phyloP scores from a whole-genome alignment of 2,329 filamentous ascomycete species.

The Plenodomus lindquistii region DNA sequence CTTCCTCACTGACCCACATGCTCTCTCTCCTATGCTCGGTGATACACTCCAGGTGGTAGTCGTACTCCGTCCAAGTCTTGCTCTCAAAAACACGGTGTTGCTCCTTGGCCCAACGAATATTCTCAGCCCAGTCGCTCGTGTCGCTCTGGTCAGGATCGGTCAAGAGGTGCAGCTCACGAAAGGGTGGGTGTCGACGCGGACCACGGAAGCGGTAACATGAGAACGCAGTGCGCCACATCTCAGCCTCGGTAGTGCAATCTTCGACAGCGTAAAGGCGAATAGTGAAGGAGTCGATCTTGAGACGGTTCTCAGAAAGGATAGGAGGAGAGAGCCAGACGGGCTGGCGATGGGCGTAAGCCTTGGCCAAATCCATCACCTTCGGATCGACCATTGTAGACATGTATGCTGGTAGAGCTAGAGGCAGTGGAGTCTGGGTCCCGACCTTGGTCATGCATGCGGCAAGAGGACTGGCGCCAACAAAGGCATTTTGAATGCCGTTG shows the following conservation, averaged over 20 bases:
- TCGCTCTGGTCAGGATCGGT: conserved; percentile 19
- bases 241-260: background rate
- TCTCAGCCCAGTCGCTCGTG: conserved; percentile 35
- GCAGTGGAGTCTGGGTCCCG: background rate
- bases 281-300: conserved; percentile 19
- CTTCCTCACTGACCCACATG: conserved; percentile 32
- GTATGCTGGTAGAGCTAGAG: background rate
- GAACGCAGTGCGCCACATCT: conserved; percentile 20
- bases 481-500: conserved; percentile 8
- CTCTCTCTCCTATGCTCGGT: conserved; percentile 17
- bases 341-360: conserved; percentile 3
- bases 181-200: conserved; percentile 22
- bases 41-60: conserved; percentile 28
- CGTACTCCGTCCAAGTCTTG: conserved; percentile 34
- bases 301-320: conserved; percentile 17
- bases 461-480: background rate
- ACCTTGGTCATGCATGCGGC: background rate
- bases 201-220: conserved; percentile 22
- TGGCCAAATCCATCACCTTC: conserved; percentile 10
- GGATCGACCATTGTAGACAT: conserved; percentile 6
- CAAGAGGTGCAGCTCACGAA: conserved; percentile 32
- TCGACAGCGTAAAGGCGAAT: conserved; percentile 22
- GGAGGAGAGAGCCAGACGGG: conserved; percentile 20
- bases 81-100: conserved; percentile 24
- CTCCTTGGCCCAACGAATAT: conserved; percentile 40